Evolutionary conservation across 495 filamentous ascomycete genomes (phyloP).

Genomic region (Xylaria cubensis): DNA sequence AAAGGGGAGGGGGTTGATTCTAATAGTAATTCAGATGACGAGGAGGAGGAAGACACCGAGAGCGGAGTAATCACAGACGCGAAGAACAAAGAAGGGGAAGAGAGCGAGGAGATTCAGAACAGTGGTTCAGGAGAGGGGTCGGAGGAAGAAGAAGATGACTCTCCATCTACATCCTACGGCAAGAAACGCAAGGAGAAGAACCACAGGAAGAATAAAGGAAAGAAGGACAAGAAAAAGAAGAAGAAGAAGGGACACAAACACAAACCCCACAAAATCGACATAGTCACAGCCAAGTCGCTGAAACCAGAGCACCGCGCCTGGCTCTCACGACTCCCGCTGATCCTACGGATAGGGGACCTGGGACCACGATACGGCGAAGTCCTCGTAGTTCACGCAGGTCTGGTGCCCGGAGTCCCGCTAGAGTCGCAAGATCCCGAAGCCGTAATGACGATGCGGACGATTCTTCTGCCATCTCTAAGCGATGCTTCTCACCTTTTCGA

Average conservation of each 20-base stretch:
- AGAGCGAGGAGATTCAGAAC: not conserved
- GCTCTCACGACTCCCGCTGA: slow-evolving; percentile 74
- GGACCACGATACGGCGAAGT: slow-evolving; percentile 61
- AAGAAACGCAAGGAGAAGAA: slow-evolving; percentile 30
- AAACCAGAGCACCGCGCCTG: slow-evolving; percentile 66
- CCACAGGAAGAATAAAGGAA: slow-evolving; percentile 16
- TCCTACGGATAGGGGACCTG: slow-evolving; percentile 70
- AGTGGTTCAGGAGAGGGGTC: slow-evolving; percentile 29
- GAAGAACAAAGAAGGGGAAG: not conserved
- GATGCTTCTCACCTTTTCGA: not conserved
- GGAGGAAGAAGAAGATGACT: not conserved
- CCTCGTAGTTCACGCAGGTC: slow-evolving; percentile 81
- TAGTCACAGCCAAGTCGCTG: slow-evolving; percentile 45
- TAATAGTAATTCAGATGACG: slow-evolving; percentile 5
- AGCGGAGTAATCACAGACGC: not conserved
- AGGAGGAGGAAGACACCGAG: not conserved
- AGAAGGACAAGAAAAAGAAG: slow-evolving; percentile 26
- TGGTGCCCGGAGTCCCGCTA: slow-evolving; percentile 75
- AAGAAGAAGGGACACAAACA: slow-evolving; percentile 7
- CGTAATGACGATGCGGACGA: slow-evolving; percentile 91
- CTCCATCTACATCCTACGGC: not conserved
- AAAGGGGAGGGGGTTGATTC: slow-evolving; percentile 29
- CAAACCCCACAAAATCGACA: slow-evolving; percentile 42
- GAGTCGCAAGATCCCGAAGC: slow-evolving; percentile 77
- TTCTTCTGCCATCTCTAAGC: slow-evolving; percentile 41